These are phyloP conservation scores for Cladophialophora chaetospira DNA, from an alignment of 2,329 filamentous ascomycete genomes.

Conservation along the genomic window DNA sequence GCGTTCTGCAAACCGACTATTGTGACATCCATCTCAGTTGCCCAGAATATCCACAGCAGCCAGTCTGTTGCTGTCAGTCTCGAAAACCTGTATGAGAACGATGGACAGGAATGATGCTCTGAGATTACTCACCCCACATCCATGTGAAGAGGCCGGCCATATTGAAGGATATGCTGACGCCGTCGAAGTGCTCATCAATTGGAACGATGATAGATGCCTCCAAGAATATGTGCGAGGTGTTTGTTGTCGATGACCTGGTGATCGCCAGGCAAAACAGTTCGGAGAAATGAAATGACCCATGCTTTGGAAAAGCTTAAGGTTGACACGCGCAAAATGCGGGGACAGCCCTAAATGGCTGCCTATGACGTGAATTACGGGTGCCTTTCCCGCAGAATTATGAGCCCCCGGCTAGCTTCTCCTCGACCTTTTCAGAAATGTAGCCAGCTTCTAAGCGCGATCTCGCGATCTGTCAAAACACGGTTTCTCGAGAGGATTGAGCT, in stretches of 20 bases:
- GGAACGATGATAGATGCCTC: not conserved
- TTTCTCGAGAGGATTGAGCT: not conserved
- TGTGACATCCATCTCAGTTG: constrained; percentile 99
- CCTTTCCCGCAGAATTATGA: not conserved
- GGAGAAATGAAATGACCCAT: not conserved
- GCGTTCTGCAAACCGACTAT: constrained; percentile 99
- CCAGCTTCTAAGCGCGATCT: no score
- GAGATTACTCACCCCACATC: no score
- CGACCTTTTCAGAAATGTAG: no score
- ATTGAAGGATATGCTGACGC: not conserved
- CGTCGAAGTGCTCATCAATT: not conserved
- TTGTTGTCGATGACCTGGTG: not conserved
- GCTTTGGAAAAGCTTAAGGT: not conserved
- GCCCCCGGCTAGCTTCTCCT: not conserved
- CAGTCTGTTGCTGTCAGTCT: no score
- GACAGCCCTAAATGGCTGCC: not conserved
- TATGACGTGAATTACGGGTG: not conserved
- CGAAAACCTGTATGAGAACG: no score
- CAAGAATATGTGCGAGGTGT: not conserved
- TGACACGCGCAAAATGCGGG: not conserved
- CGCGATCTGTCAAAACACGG: no score
- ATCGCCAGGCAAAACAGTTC: not conserved
- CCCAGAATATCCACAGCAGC: constrained; percentile 97
- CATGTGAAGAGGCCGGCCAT: constrained; percentile 93
- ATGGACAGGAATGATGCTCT: no score